Evolutionary conservation across 169 alveolate genomes (phyloP), one percentile per base, ranked within the genome.

Genomic region (Eimeria necatrix): DNA sequence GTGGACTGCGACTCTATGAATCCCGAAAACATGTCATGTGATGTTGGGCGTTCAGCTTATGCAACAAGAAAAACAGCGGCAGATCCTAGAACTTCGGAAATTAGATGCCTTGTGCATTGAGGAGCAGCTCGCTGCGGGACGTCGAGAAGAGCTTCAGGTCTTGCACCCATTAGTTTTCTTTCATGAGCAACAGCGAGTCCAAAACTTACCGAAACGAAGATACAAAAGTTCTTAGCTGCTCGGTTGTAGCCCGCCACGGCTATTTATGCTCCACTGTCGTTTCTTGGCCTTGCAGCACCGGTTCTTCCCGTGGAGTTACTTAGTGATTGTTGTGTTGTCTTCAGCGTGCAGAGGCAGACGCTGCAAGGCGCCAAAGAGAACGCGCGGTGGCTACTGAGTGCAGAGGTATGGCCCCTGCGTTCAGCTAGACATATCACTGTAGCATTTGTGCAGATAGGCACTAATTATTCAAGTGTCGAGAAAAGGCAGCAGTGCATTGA

Each of bases 141-240:
- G 53, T 18, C 91, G 91, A 24, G 60, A 85, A 48, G 93, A 85
- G 49, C 64, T 85, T n/a, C 68, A 85, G 81, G 93, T 85, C 32
- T 56, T 16, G 46, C 20, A 7, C 52, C 81, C 46, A 46, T 22
- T 56, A 18, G 20, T 22, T 32, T 56, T 32, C 41, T 41, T 49
- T 59, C 12, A 18, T 4, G 76, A 74, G 16, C 78, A 83, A 16
- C 32, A n/a, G 16, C 60, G 20, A 78, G 6, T 48, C 32, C 64
- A 24, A 10, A 10, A 56, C 68, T 14, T 56, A 14, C 20, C 22
- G 12, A 56, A 18, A 14, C 20, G 20, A 18, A 56, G 68, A 18
- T 18, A 18, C 68, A 56, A 10, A 56, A 56, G 68, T 14, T 0
- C 22, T 18, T 14, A 18, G 41, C 41, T 32, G 41, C 41, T 32